Conservation (phyloP, 345 rosid species). For the Aethionema arabicum region DNA sequence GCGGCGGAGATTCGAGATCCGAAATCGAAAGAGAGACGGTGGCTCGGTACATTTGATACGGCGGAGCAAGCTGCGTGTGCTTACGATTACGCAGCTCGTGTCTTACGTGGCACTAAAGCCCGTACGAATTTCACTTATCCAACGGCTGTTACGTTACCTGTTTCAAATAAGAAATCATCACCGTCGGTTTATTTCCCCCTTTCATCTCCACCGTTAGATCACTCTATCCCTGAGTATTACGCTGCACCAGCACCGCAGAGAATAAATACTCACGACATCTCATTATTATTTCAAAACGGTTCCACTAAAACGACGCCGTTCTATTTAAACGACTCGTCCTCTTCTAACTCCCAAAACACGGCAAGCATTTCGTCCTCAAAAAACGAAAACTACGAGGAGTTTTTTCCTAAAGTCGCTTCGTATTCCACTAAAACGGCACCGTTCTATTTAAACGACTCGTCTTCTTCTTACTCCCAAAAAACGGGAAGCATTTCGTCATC, state of each 20-base stretch:
- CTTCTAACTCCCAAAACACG: neutral
- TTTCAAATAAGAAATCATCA: slow-evolving; percentile 33
- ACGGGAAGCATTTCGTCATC: slow-evolving; percentile 19
- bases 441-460: slow-evolving; percentile 18
- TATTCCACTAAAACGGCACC: neutral
- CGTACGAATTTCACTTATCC: slow-evolving; percentile 88
- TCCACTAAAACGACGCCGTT: slow-evolving; percentile 17
- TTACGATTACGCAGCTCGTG: slow-evolving; percentile 86
- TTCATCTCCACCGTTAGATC: slow-evolving; percentile 17
- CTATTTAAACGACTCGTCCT: slow-evolving; percentile 15
- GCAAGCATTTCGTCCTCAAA: neutral
- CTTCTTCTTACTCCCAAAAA: neutral
- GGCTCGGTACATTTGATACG: slow-evolving; percentile 99
- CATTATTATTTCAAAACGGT: slow-evolving; percentile 53
- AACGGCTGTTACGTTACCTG: slow-evolving; percentile 24
- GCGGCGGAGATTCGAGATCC: slow-evolving; percentile 99
- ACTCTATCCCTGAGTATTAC: slow-evolving; percentile 11
- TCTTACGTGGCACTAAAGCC: slow-evolving; percentile 88
- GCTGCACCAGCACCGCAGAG: slow-evolving; percentile 31
- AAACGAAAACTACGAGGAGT: slow-evolving; percentile 31
- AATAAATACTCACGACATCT: slow-evolving; percentile 37
- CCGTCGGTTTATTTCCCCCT: slow-evolving; percentile 27
- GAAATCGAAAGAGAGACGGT: slow-evolving; percentile 75
- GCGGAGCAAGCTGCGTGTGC: slow-evolving; percentile 99
- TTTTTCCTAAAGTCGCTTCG: slow-evolving; percentile 34